Conservation (phyloP, 2,329 filamentous ascomycete genomes). For the Trichoderma koningii region DNA sequence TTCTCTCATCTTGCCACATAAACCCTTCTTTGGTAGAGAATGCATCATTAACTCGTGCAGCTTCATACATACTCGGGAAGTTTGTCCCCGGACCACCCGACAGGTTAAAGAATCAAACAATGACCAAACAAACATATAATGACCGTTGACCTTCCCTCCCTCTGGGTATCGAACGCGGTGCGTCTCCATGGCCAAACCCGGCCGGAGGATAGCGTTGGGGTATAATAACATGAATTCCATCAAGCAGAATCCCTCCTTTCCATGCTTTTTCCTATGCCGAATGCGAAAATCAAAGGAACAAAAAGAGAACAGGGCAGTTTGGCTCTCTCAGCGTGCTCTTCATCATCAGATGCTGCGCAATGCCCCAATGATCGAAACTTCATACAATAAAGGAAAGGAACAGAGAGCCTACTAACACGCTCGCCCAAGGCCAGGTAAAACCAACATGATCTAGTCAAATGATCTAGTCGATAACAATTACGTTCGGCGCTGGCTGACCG, state of each 20-base stretch:
- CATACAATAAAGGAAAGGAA: neutral
- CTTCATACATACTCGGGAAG: neutral
- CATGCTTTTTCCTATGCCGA: conserved; percentile 8
- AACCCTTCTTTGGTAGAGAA: neutral
- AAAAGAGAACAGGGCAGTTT: too few relatives aligned
- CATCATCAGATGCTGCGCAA: conserved; percentile 1
- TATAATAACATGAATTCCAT: conserved; percentile 20
- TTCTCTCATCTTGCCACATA: neutral
- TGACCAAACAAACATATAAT: neutral
- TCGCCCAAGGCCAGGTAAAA: neutral
- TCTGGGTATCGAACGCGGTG: conserved; percentile 21
- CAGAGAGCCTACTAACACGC: neutral
- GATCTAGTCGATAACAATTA: conserved; percentile 25
- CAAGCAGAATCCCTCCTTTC: conserved; percentile 16
- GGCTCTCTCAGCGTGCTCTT: neutral
- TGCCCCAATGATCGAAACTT: neutral
- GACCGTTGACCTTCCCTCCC: neutral
- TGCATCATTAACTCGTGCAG: neutral
- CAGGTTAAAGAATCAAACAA: neutral
- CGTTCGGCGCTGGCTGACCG: neutral
- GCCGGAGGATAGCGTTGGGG: conserved; percentile 10
- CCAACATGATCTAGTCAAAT: conserved; percentile 15
- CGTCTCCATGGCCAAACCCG: conserved; percentile 11
- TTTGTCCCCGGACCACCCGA: neutral
- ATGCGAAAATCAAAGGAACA: neutral